phyloP scores from a whole-genome alignment of 1,284 basidiomycete genomes.

The Puccinia triticina region DNA sequence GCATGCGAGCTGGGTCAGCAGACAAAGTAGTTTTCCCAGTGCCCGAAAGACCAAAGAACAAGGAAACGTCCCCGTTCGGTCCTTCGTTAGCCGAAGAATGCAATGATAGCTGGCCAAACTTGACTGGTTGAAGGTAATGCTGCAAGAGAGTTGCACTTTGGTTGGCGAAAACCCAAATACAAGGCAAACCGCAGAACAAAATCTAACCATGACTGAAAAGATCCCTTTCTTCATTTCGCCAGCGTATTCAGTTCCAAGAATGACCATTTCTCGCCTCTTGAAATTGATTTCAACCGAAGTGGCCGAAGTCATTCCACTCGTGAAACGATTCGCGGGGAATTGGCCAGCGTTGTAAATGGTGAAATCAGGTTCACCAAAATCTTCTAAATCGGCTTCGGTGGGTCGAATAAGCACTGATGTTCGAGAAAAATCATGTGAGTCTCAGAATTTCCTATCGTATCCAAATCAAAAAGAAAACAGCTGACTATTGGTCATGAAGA shows the following conservation, averaged over 20 bases:
- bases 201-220: slow-evolving; percentile 90
- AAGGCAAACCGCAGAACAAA: not conserved
- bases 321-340: slow-evolving; percentile 99
- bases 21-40: slow-evolving; percentile 98
- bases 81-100: slow-evolving; percentile 99
- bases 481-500: slow-evolving; percentile 86
- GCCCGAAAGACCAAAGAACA: slow-evolving; percentile 98
- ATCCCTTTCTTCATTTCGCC: slow-evolving; percentile 99
- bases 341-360: slow-evolving; percentile 99
- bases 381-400: slow-evolving; percentile 86
- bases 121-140: slow-evolving; percentile 99
- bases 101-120: slow-evolving; percentile 95
- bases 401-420: slow-evolving; percentile 92
- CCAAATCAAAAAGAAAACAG: slow-evolving; percentile 55
- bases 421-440: slow-evolving; percentile 43
- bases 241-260: slow-evolving; percentile 98
- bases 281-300: slow-evolving; percentile 99
- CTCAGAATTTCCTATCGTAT: slow-evolving; percentile 29
- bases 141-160: slow-evolving; percentile 56
- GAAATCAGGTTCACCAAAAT: slow-evolving; percentile 98
- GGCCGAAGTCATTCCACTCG: slow-evolving; percentile 98
- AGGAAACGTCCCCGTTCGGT: slow-evolving; percentile 85
- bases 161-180: not conserved
- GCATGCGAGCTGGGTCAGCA: slow-evolving; percentile 82
- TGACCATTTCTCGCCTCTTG: slow-evolving; percentile 99